phyloP scores from a whole-genome alignment of 2,329 filamentous ascomycete species.

The Clonostachys rhizophaga region DNA sequence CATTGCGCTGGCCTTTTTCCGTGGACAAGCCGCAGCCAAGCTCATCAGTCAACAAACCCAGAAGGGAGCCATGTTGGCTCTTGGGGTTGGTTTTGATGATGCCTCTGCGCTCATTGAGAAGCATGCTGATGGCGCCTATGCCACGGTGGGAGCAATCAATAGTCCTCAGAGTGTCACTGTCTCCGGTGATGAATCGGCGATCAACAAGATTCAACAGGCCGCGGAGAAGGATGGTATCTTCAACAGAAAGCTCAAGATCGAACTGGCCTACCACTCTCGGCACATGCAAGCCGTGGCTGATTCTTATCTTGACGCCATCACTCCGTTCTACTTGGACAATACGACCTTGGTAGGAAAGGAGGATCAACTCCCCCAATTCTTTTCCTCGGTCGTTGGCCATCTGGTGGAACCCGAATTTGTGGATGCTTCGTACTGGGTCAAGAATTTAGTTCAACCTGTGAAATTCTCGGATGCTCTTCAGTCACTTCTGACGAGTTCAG shows the following conservation, averaged over 20 bases:
- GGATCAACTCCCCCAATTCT: constrained; percentile 1
- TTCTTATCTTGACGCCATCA: constrained; percentile 10
- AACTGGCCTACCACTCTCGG: constrained; percentile 36
- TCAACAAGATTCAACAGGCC: constrained; percentile 18
- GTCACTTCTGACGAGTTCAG: background rate
- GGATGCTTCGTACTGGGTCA: constrained; percentile 10
- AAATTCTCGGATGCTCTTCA: constrained; percentile 2
- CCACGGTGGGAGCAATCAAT: constrained; percentile 29
- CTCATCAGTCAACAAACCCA: constrained; percentile 6
- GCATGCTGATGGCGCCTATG: constrained; percentile 2
- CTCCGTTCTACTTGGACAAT: constrained; percentile 6
- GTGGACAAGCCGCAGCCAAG: constrained; percentile 18
- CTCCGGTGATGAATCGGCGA: constrained; percentile 16
- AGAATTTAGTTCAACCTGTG: constrained; percentile 8
- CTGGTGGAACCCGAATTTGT: background rate
- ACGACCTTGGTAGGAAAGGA: background rate
- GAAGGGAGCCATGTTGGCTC: constrained; percentile 26
- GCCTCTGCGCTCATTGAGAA: constrained; percentile 2
- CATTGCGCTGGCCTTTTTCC: constrained; percentile 29
- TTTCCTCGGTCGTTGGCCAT: constrained; percentile 3
- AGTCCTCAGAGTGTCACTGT: constrained; percentile 25
- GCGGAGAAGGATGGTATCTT: constrained; percentile 17
- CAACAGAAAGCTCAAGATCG: constrained; percentile 24
- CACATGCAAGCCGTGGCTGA: constrained; percentile 20
- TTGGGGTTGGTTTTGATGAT: constrained; percentile 15